phyloP scores from a whole-genome alignment of 495 filamentous ascomycete species.

The Penicillium odoratum region DNA sequence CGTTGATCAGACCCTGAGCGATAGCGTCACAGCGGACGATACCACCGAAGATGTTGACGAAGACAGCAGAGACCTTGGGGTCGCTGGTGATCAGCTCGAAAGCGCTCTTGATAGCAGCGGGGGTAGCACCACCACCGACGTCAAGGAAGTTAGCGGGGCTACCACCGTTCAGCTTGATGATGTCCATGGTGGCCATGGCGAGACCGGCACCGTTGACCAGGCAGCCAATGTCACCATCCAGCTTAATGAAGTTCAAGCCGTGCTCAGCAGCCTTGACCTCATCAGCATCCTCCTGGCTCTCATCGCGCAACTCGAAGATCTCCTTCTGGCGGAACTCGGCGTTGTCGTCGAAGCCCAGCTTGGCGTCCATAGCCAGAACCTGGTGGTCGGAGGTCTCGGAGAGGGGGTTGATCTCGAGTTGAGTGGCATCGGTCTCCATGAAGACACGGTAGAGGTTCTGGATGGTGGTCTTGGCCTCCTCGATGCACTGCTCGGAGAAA shows the following conservation, averaged over 20 bases:
- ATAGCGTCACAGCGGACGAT: conserved; percentile 98
- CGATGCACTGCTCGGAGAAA: conserved; percentile 95
- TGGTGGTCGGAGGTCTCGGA: conserved; percentile 96
- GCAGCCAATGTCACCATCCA: conserved; percentile 98
- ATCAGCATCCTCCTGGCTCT: conserved; percentile 92
- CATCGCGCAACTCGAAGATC: conserved; percentile 89
- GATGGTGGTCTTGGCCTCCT: conserved; percentile 90
- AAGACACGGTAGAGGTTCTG: conserved; percentile 99
- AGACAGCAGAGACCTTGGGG: conserved; percentile 97
- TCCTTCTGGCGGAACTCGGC: conserved; percentile 98
- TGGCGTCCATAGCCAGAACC: conserved; percentile 98
- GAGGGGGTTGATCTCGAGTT: conserved; percentile 99
- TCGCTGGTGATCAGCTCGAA: conserved; percentile 98
- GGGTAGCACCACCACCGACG: conserved; percentile 95
- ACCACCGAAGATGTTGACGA: conserved; percentile 99
- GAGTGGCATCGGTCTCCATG: conserved; percentile 95
- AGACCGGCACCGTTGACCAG: conserved; percentile 98
- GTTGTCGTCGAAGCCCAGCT: conserved; percentile 97
- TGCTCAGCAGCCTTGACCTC: conserved; percentile 91
- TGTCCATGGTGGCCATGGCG: conserved; percentile 99
- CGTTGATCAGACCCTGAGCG: conserved; percentile 91
- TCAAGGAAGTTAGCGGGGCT: conserved; percentile 97
- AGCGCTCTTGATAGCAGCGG: conserved; percentile 92
- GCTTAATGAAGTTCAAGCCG: conserved; percentile 99
- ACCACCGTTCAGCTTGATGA: conserved; percentile 99